phyloP scores from a whole-genome alignment of 306 rosid species.

The Sindora glabra region DNA sequence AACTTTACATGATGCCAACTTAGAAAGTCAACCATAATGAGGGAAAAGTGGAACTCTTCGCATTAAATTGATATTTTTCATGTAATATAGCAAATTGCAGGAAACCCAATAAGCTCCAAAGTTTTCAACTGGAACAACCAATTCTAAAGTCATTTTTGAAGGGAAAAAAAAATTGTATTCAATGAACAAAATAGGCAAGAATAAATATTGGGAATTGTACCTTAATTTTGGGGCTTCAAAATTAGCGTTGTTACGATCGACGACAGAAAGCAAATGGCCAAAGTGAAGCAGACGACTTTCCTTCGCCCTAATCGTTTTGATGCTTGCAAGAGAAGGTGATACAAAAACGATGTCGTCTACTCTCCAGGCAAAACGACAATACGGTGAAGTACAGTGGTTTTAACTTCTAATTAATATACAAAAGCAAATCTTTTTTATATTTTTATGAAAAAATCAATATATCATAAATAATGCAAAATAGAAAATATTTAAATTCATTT shows the following conservation, averaged over 20 bases:
- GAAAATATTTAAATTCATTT: too few species aligned
- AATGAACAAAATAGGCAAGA: too few species aligned
- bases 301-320: conserved; percentile 10
- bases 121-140: neutral
- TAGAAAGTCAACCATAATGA: neutral
- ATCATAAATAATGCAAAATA: too few species aligned
- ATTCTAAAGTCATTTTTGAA: too few species aligned
- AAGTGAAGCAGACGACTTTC: conserved; percentile 5
- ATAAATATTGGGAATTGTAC: neutral
- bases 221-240: neutral
- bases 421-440: too few species aligned
- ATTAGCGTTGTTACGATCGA: neutral
- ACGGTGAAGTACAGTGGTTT: neutral
- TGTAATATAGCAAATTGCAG: neutral
- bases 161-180: too few species aligned
- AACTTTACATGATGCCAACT: neutral
- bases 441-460: too few species aligned
- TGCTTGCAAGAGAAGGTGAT: neutral
- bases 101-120: neutral
- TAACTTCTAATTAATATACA: too few species aligned
- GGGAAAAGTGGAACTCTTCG: neutral
- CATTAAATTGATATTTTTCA: neutral
- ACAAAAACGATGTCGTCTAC: neutral
- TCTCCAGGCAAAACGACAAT: neutral
- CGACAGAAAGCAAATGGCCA: neutral